Conservation (phyloP, 2,329 filamentous ascomycete genomes). For the Fusarium luffae region DNA sequence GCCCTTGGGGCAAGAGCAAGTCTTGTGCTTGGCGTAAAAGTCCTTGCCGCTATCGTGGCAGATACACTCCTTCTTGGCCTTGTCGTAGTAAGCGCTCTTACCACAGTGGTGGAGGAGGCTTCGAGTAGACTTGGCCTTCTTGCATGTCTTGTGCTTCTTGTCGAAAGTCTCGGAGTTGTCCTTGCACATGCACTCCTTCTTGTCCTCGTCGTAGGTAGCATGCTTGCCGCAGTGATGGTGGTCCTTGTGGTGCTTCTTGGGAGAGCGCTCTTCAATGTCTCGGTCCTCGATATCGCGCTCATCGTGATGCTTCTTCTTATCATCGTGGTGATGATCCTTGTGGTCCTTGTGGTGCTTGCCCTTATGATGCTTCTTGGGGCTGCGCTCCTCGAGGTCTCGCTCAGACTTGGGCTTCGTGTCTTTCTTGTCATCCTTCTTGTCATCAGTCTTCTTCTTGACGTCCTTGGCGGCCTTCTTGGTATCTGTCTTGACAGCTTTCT, state of each 20-base stretch:
- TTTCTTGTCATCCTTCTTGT: constrained; percentile 7
- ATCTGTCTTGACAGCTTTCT: background rate
- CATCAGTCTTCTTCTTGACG: constrained; percentile 19
- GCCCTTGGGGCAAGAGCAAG: constrained; percentile 27
- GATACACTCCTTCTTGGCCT: constrained; percentile 3
- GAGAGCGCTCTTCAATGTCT: background rate
- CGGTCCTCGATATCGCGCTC: background rate
- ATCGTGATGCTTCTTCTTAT: background rate
- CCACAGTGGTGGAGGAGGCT: constrained; percentile 27
- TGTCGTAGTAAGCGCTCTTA: constrained; percentile 8
- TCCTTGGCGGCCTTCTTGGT: background rate
- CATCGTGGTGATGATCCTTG: background rate
- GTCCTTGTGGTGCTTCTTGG: background rate
- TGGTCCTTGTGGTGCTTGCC: background rate
- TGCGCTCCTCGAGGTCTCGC: background rate
- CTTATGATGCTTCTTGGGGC: background rate
- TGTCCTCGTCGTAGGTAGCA: background rate
- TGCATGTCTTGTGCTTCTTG: background rate
- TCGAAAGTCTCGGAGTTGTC: background rate
- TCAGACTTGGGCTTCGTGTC: background rate
- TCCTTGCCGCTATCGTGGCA: constrained; percentile 27
- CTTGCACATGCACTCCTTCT: background rate
- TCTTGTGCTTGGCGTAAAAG: constrained; percentile 18
- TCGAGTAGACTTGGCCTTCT: background rate
- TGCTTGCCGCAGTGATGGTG: background rate